Conservation (phyloP, 192 early-diverging fungal genomes). For the Dissophora globulifera region DNA sequence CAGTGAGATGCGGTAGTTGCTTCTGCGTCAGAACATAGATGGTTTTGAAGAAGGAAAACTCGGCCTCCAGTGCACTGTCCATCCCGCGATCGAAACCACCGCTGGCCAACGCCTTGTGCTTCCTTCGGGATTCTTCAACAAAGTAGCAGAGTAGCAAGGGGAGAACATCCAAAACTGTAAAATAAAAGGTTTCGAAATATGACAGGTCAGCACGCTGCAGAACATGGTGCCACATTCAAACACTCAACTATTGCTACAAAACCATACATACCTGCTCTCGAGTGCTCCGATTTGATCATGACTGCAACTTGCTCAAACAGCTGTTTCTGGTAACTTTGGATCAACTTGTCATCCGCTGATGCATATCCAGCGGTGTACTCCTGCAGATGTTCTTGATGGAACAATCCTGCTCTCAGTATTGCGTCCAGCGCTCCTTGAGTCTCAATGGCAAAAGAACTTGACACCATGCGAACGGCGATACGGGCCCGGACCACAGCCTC, state of each 20-base stretch:
- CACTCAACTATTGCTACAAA: too few species aligned
- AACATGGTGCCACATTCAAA: too few species aligned
- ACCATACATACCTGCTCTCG: conserved; percentile 8
- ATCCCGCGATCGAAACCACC: conserved; percentile 34
- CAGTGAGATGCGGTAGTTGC: conserved; percentile 26
- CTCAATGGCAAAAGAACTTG: neutral
- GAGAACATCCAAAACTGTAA: conserved; percentile 27
- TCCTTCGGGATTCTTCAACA: conserved; percentile 45
- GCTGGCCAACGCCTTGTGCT: conserved; percentile 24
- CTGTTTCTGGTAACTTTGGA: conserved; percentile 51
- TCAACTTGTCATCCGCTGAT: conserved; percentile 27
- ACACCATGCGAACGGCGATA: neutral
- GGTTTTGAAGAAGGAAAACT: conserved; percentile 51
- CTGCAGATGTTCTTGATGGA: conserved; percentile 49
- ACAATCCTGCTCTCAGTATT: conserved; percentile 33
- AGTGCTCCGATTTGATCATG: conserved; percentile 21
- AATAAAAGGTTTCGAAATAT: neutral
- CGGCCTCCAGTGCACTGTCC: conserved; percentile 29
- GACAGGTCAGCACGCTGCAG: neutral
- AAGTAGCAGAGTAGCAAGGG: conserved; percentile 26
- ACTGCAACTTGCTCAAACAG: conserved; percentile 39
- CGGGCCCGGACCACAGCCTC: conserved; percentile 28
- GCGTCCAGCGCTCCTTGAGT: conserved; percentile 32
- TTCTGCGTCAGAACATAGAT: conserved; percentile 33
- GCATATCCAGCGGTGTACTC: conserved; percentile 42